Base-by-base conservation (phyloP, 306 rosid species). In the Potentilla sterilis region DNA sequence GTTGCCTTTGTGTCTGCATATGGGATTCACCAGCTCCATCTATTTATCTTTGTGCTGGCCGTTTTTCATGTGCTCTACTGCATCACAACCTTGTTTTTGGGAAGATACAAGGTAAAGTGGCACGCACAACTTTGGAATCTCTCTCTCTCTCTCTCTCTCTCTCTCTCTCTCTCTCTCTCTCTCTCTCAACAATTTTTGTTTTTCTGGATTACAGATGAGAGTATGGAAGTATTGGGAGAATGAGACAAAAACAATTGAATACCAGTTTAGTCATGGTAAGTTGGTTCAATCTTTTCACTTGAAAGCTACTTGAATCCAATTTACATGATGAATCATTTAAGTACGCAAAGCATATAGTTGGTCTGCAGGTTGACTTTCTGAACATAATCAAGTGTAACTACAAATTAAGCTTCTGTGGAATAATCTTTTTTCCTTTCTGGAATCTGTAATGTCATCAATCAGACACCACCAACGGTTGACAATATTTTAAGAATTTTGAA, bases 1-100 rank as follows among this genome's bases (percentile, higher is more conserved):
- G 93, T 92, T 11, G 90, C 96, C 49, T 88, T 92, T 35, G 81
- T 95, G 65, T 85, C 98, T 5, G 89, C 94, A n/a, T 92, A 95
- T 79, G 98, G 87, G 37, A 87, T 92, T 82, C 98, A 95, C 77
- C 88, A 95, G 86, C 96, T 95, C 61, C 98, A 95, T 61, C 54
- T 92, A 7, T 95, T 95, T 86, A 95, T 95, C 72, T 92, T 95
- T 77, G 84, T 81, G 49, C 70, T 95, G 6, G 99, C 97, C 13
- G 9, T 81, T 57, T 84, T 81, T 81, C 98, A 95, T 70, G 79
- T 95, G 13, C 78, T 92, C 4, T 89, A 87, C 18, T 95, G 98
- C 87, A 83, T 89, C 28, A 22, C 63, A 59, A 94, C 95, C 34
- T 54, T 88, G 69, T 72, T 70, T 78, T 77, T 94, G 59, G 97